Evolutionary conservation across 2,329 filamentous ascomycete genomes (phyloP).

Genomic region (Paramyrothecium roridum): DNA sequence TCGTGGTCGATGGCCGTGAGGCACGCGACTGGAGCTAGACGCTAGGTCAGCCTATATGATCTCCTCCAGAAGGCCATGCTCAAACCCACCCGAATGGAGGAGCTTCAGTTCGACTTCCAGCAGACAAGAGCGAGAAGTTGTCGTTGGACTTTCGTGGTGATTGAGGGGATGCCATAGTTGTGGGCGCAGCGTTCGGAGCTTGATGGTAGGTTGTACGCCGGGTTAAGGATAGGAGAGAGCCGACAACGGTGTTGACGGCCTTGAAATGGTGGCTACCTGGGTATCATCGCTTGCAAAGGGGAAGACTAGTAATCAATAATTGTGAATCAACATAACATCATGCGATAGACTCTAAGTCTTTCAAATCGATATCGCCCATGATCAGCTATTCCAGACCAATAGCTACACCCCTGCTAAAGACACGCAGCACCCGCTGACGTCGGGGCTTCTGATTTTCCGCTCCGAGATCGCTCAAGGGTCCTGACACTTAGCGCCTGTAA

Average conservation of each 20-base stretch:
- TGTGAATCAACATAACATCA: not conserved
- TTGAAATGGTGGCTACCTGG: slow-evolving; percentile 33
- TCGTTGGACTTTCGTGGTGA: slow-evolving; percentile 62
- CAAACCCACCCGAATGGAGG: slow-evolving; percentile 54
- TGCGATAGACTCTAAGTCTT: too few relatives aligned
- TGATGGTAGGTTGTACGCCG: not conserved
- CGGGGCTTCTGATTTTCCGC: too few relatives aligned
- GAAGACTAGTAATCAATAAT: not conserved
- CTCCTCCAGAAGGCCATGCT: not conserved
- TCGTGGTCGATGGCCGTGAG: slow-evolving; percentile 46
- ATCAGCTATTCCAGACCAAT: too few relatives aligned
- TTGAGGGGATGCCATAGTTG: slow-evolving; percentile 56
- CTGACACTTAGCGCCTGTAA: too few relatives aligned
- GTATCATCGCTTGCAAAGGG: slow-evolving; percentile 41
- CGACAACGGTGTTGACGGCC: slow-evolving; percentile 31
- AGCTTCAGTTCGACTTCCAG: slow-evolving; percentile 49
- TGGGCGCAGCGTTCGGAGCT: slow-evolving; percentile 6
- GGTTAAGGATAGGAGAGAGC: slow-evolving; percentile 18
- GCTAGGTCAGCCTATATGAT: not conserved
- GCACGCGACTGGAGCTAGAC: slow-evolving; percentile 26
- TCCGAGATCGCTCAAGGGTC: too few relatives aligned
- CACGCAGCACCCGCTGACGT: too few relatives aligned
- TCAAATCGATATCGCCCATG: too few relatives aligned
- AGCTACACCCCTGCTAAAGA: too few relatives aligned
- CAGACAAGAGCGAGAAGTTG: slow-evolving; percentile 55